Percentiles rank a stretch among this genome's conserved stretches.
These are phyloP conservation scores for Corylus americana DNA, from an alignment of 306 rosid species.

Conservation along the genomic window DNA sequence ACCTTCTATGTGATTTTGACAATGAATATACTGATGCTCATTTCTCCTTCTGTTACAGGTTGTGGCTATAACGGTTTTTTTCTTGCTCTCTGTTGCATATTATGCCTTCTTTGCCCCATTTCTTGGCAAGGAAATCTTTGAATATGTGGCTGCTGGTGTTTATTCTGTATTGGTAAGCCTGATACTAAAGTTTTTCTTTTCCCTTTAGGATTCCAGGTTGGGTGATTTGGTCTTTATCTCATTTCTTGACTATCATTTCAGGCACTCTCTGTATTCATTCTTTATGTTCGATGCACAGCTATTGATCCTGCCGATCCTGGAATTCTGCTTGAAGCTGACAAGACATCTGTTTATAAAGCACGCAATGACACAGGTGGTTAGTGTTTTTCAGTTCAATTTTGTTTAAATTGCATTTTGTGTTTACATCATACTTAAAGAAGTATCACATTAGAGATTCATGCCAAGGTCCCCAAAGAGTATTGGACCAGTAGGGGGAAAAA, in stretches of 20 bases:
- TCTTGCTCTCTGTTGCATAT: slow-evolving; percentile 72
- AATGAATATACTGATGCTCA: slow-evolving; percentile 13
- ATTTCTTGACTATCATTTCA: slow-evolving; percentile 34
- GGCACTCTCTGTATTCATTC: slow-evolving; percentile 72
- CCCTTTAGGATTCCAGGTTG: not conserved
- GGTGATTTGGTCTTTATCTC: slow-evolving; percentile 21
- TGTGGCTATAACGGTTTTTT: slow-evolving; percentile 77
- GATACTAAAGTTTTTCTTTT: slow-evolving; percentile 3
- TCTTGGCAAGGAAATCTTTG: slow-evolving; percentile 55
- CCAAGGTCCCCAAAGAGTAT: not conserved
- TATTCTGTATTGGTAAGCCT: slow-evolving; percentile 67
- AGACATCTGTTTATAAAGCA: slow-evolving; percentile 42
- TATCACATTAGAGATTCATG: slow-evolving; percentile 7
- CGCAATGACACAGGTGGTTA: slow-evolving; percentile 55
- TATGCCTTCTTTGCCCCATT: slow-evolving; percentile 84
- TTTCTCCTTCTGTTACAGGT: slow-evolving; percentile 51
- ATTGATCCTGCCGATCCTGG: slow-evolving; percentile 84
- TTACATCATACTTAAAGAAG: not conserved
- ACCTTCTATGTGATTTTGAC: slow-evolving; percentile 6
- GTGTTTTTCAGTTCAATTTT: slow-evolving; percentile 20
- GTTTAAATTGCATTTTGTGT: slow-evolving; percentile 15
- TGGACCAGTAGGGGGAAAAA: not conserved
- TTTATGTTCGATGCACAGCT: slow-evolving; percentile 80
- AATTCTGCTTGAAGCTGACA: slow-evolving; percentile 53
- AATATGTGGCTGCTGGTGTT: slow-evolving; percentile 64